Conservation (phyloP, 192 early-diverging fungal genomes). For the Thamnidium elegans region DNA sequence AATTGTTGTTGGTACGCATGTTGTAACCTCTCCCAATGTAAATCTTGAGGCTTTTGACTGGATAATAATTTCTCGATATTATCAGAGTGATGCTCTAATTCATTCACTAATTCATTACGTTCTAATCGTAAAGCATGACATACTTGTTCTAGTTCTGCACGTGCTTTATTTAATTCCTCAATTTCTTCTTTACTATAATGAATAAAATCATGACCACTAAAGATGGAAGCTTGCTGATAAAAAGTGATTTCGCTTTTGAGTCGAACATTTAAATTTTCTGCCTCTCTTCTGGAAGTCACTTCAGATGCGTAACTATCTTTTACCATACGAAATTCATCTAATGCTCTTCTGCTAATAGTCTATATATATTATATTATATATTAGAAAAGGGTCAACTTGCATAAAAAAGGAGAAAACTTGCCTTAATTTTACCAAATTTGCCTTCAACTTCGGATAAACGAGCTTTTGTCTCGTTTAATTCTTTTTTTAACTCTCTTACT, state of each 20-base stretch:
- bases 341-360: constrained; percentile 38
- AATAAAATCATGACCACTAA: constrained; percentile 3
- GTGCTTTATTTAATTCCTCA: neutral
- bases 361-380: constrained; percentile 7
- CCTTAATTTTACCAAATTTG: constrained; percentile 38
- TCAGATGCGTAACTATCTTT: constrained; percentile 46
- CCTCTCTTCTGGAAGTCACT: constrained; percentile 25
- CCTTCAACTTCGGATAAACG: constrained; percentile 22
- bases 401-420: constrained; percentile 5
- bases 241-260: constrained; percentile 28
- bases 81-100: constrained; percentile 12
- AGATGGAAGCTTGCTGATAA: constrained; percentile 24
- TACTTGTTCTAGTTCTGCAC: constrained; percentile 11
- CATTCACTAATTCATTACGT: constrained; percentile 9
- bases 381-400: neutral
- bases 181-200: constrained; percentile 23
- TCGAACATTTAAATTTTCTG: constrained; percentile 25
- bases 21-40: constrained; percentile 15
- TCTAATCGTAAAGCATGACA: constrained; percentile 13
- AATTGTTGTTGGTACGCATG: constrained; percentile 49
- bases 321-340: constrained; percentile 37
- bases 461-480: constrained; percentile 19
- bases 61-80: constrained; percentile 9
- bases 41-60: constrained; percentile 12
- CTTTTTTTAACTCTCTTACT: constrained; percentile 16